A percentile compares a stretch with the other conserved stretches of the same genome.
These are phyloP conservation scores for Talaromyces sp. DNA, from an alignment of 2,329 filamentous ascomycete species.

Conservation along the genomic window DNA sequence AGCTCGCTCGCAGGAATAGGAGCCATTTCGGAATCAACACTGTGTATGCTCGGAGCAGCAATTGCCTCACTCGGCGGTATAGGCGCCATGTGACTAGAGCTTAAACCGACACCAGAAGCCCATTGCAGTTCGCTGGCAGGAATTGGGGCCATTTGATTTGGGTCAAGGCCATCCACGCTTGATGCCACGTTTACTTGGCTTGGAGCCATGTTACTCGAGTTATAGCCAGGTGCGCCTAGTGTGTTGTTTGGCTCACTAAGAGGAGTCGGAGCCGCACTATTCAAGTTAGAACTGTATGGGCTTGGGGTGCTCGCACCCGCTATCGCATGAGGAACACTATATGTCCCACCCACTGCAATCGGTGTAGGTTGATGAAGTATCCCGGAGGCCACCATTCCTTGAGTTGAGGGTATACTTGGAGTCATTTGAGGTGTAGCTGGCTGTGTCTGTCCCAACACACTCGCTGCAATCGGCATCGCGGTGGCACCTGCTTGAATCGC, in stretches of 20 bases:
- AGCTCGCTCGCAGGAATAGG: background rate
- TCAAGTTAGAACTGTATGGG: background rate
- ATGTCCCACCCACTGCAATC: background rate
- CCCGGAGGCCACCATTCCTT: background rate
- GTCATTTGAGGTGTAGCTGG: background rate
- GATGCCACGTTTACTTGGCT: background rate
- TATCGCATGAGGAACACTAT: background rate
- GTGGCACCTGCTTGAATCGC: background rate
- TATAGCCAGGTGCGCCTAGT: background rate
- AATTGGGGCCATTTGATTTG: background rate
- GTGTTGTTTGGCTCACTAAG: background rate
- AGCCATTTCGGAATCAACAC: conserved; percentile 2
- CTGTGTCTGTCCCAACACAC: background rate
- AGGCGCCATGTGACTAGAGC: conserved; percentile 1
- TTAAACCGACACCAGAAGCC: too few species aligned
- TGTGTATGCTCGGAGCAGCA: background rate
- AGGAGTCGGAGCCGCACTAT: background rate
- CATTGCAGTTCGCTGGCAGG: background rate
- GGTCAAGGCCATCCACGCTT: background rate
- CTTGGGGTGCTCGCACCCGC: background rate
- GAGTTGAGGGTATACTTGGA: background rate
- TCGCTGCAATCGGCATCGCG: background rate
- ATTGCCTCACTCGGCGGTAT: conserved; percentile 3
- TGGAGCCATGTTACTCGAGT: background rate
- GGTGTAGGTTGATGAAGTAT: background rate